Evolutionary conservation across 768 basidiomycete species (phyloP), one percentile per base, ranked within the genome.

Genomic region (Baorangia bicolor): DNA sequence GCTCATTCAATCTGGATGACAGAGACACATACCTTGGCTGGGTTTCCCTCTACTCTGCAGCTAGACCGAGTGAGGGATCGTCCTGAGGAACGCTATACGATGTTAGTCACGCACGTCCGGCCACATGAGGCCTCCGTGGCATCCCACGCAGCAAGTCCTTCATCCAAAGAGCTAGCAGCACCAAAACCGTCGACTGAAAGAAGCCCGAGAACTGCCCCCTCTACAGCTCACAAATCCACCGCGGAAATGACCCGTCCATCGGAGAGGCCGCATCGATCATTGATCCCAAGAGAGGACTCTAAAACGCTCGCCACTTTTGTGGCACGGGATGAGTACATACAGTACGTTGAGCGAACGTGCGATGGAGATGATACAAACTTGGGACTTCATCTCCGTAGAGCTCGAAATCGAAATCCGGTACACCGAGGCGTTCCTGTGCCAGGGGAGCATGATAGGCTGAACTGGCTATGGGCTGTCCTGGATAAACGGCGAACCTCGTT

Each of bases 361-460:
- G 65, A 69, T 62, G 50, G 40, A 55, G 37, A 59, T n/a, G 56
- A 55, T 58, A 47, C 56, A 62, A 56, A 53, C 49, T 55, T 21
- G 27, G 57, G 52, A 18, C 45, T 68, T 68, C 68, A 68, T 68
- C 56, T 68, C 66, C 66, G 66, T 42, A 60, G 27, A 43, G 51
- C 49, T 56, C 66, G 68, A 59, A 50, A 49, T 56, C 66, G 68
- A 59, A 50, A 49, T 58, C 68, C 66, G 68, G 35, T 49, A 43
- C 42, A 55, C 66, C 67, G 66, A 68, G 66, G 66, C 43, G 62
- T 68, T 68, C 66, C 68, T 67, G 60, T 55, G 21, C 25, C 56
- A 56, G 58, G 63, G 56, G 59, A 18, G 1, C 12, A 46, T 21
- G 42, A 46, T 39, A 28, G 55, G 59, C 55, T 57, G 65, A 69